Conservation (phyloP, 139 green algal genomes). For the Tetratostichococcus sp. region DNA sequence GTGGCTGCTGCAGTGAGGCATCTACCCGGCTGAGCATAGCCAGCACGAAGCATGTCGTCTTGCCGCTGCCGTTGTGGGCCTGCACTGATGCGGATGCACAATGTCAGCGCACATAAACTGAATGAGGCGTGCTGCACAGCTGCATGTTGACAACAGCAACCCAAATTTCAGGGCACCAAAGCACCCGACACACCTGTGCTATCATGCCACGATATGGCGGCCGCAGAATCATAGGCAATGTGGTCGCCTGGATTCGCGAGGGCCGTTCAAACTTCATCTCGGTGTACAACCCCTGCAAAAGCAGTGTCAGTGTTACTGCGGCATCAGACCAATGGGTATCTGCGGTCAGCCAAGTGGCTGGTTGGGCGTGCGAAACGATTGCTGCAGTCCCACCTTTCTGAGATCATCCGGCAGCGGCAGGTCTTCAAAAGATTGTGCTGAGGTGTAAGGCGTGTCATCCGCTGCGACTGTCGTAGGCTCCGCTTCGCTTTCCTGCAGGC, state of each 20-base stretch:
- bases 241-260: conserved; percentile 87
- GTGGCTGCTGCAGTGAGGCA: conserved; percentile 44
- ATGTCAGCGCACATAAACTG: too few relatives aligned
- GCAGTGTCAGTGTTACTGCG: background rate
- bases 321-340: too few relatives aligned
- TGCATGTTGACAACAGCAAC: background rate
- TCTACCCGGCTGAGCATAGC: conserved; percentile 95
- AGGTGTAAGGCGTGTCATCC: conserved; percentile 73
- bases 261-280: conserved; percentile 99
- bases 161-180: background rate
- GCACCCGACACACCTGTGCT: conserved; percentile 47
- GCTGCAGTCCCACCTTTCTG: conserved; percentile 40
- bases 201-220: conserved; percentile 85
- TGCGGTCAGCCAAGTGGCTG: background rate
- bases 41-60: conserved; percentile 98
- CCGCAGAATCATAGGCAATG: conserved; percentile 95
- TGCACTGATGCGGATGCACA: conserved; percentile 22
- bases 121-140: too few relatives aligned
- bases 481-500: conserved; percentile 3
- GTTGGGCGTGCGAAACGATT: too few relatives aligned
- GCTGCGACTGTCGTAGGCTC: conserved; percentile 40
- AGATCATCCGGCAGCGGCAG: conserved; percentile 69
- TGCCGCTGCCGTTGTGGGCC: conserved; percentile 97
- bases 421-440: conserved; percentile 83
- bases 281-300: conserved; percentile 80